Evolutionary conservation across 2,329 filamentous ascomycete species (phyloP), one percentile per base, ranked within the genome.

Genomic region (Exophiala alcalophila): DNA sequence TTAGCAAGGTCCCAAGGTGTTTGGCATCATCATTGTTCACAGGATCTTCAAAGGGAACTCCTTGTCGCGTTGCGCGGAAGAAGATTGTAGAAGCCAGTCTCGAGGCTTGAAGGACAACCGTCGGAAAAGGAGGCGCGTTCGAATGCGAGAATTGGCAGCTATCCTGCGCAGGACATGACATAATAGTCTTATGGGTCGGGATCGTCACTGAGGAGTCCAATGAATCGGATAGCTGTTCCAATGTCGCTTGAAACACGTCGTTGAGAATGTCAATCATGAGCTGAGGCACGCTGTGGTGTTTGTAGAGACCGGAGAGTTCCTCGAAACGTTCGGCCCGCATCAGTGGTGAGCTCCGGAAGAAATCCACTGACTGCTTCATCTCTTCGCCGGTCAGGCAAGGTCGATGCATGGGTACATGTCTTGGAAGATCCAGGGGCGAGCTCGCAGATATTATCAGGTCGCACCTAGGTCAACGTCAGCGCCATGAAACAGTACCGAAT

Each of bases 361-460:
- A 36, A 19, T 27, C 18, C 19, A 15, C 26, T 11, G 5, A 9
- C n/a, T 6, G 15, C 5, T 24, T 12, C n/a, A 10, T 12, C 4
- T 1, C 10, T 6, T 5, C 8, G 10, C 12, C 12, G 8, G 5
- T 21, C 5, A 43, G 18, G 15, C 11, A 10, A 18, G 40, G 40
- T 2, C 6, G 8, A 6, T 30, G 12, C 26, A 43, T 31, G 10
- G 36, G 9, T 16, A 36, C 25, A 19, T 29, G 19, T 9, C 19
- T 21, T 19, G 40, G 40, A 4, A 10, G 7, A 10, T 19, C 18
- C 3, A 16, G 8, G 1, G 21, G 27, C 9, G 20, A 32, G 14
- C 19, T 39, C 19, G 41, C 41, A 2, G 41, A 32, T 8, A 44
- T 33, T 5, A 38, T 44, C 6, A 44, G 34, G 20, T 44, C 41